These are phyloP conservation scores for Epichloe brachyelytri DNA, from an alignment of 2,329 filamentous ascomycete species.

Conservation along the genomic window DNA sequence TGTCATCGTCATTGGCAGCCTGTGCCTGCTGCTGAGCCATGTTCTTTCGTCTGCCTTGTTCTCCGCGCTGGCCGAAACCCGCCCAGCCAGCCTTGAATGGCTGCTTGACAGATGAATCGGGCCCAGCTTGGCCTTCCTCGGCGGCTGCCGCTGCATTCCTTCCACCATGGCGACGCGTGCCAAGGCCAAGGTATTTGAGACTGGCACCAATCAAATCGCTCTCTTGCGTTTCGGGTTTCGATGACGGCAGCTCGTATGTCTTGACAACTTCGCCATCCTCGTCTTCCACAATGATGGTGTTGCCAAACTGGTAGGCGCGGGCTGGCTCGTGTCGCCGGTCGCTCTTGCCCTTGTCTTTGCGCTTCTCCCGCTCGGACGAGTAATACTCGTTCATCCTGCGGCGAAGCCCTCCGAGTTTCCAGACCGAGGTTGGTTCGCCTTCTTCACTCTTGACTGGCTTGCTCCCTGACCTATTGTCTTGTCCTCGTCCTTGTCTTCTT, in stretches of 20 bases:
- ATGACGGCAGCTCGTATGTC: conserved; percentile 59
- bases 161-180: conserved; percentile 29
- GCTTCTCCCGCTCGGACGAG: conserved; percentile 47
- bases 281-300: conserved; percentile 78
- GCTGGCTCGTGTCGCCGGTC: conserved; percentile 57
- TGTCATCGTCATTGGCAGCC: conserved; percentile 42
- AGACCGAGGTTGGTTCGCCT: conserved; percentile 8
- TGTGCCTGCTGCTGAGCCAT: conserved; percentile 26
- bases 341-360: conserved; percentile 48
- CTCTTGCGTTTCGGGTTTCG: conserved; percentile 31
- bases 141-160: conserved; percentile 19
- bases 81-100: conserved; percentile 37
- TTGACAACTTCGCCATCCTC: conserved; percentile 79
- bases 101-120: conserved; percentile 23
- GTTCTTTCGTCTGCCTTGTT: conserved; percentile 24
- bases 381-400: conserved; percentile 39
- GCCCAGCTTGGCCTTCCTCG: conserved; percentile 19
- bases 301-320: conserved; percentile 76
- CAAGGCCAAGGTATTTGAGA: conserved; percentile 42
- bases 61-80: conserved; percentile 29
- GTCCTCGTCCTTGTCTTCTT: not conserved
- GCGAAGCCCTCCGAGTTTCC: conserved; percentile 30
- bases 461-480: not conserved
- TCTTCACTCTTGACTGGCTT: conserved; percentile 1
- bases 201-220: conserved; percentile 28